Evolutionary conservation across 129 eudicot species (phyloP), one percentile per base, ranked within the genome.

Genomic region (Rutidosis leptorrhynchoides): DNA sequence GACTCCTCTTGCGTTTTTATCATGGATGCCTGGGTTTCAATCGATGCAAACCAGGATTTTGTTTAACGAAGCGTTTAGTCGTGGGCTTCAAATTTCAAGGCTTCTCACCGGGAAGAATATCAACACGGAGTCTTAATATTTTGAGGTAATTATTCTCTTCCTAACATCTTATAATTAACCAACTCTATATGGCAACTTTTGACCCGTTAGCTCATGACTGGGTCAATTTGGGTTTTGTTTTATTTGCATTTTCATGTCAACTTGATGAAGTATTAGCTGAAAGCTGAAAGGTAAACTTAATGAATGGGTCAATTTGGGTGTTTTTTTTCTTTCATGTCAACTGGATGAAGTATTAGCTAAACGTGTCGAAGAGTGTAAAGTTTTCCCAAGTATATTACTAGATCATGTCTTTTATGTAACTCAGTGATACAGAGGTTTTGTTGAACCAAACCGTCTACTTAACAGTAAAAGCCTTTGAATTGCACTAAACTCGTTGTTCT

Each of bases 1-100:
- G 90, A 83, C 74, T n/a, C 98, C 98, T 17, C 73, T 91, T 25
- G 98, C 90, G 19, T 68, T 88, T 14, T 70, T 91, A 8, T 91
- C 96, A 5, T 91, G 98, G 98, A 87, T 88, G 90, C 96, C 98
- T 19, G 98, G 98, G 22, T 91, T 88, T 79, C 96, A 88, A 77
- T 62, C 90, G 5, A 91, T 91, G 98, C 98, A 91, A 75, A 91
- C 96, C 5, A 80, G 98, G 80, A 91, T 91, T 48, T 63, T 91
- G 37, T 91, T 91, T 60, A 91, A 91, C 30, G 95, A 91, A 58
- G 98, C 88, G 30, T 91, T 91, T 75, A 91, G 95, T 65, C 73
- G 98, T 56, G 96, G 98, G n/a, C 96, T 91, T 28, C 96, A 88
- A 74, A 91, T 91, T 35, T 91, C 95, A 21, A 81, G 89, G 25